Evolutionary conservation across 2,329 filamentous ascomycete species (phyloP), one percentile per base, ranked within the genome.

Genomic region (Exophiala calicioides): DNA sequence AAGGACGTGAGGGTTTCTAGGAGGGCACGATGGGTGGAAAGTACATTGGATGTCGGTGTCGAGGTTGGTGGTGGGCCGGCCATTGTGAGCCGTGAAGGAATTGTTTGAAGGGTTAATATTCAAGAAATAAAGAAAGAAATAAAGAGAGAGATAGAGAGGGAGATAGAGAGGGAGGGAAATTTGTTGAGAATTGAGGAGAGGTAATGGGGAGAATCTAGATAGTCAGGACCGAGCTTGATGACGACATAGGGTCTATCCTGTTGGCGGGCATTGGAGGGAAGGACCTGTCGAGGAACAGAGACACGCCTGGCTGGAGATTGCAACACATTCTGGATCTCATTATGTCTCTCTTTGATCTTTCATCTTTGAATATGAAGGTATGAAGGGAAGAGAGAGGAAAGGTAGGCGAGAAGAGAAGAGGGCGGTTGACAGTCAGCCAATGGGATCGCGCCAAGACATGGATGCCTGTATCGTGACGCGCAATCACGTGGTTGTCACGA

Each of bases 1-100:
- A 95, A 95, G 62, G 84, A 80, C 52, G 79, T 80, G 69, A 95
- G 90, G 34, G 71, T 76, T 49, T 74, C 72, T 43, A 75, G 67
- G 36, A 72, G 59, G 51, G 65, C 67, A 55, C 61, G 62, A 48
- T 69, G 67, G 49, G 65, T 65, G 50, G 64, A 67, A 45, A 70
- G 61, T 39, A 70, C 62, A 37, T 67, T 63, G 46, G 68, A 62
- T 45, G 64, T 66, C 41, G 66, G 68, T 6, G 23, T 35, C 19
- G 42, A 32, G 18, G 41, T 52, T 7, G 47, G 33, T 27, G 49
- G 51, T 19, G 44, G 30, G 5, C 29, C 51, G 12, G 49, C 42
- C 49, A 58, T 53, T 6, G 9, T 8, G 33, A 21, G 18, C 5
- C 15, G 13, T 4, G 35, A 19, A 38, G 19, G 35, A 24, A 18